Evolutionary conservation across 257 asterid genomes (phyloP), one percentile per base, ranked within the genome.

Genomic region (Salvia hispanica): DNA sequence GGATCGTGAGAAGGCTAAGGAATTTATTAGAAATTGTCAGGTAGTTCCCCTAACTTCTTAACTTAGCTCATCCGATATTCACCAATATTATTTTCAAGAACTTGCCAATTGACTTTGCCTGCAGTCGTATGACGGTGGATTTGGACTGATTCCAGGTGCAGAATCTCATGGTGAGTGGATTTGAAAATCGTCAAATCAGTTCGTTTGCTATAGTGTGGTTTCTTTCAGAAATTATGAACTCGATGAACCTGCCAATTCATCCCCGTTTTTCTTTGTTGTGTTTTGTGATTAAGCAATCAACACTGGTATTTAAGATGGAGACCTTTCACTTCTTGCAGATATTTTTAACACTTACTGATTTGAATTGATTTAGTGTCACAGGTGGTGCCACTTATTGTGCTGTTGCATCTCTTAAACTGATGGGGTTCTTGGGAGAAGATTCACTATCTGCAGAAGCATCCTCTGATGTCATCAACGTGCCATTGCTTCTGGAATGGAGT

Each of bases 321-420:
- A 16, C 12, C 66, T 43, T 66, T 62, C 15, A 15, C 46, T 62
- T 67, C 42, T 11, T 72, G 76, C 74, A 69, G 11, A 66, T 75
- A 57, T 72, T 78, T 62, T 74, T 70, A 51, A 66, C 83, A 70
- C 90, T 89, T 80, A 85, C n/a, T n/a, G n/a, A n/a, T 75, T 77
- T 72, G 81, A 77, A 66, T 79, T 83, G 66, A 79, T 80, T 81
- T 90, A 86, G 95, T 84, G 82, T 84, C 79, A 64, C 97, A 94
- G 99, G 99, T 78, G 99, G 99, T 68, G 99, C 87, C 85, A 94
- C 97, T 13, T 94, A 85, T 70, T 94, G 99, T 79, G 99, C 99
- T 67, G 92, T 91, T 80, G 92, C 99, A 16, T 87, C 97, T 76
- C 96, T 94, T 66, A 85, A 78, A 71, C 86, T 94, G 79, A 91